Evolutionary conservation across 208 protist genomes (phyloP), one percentile per base, ranked within the genome.

Genomic region (Crithidia bombi): DNA sequence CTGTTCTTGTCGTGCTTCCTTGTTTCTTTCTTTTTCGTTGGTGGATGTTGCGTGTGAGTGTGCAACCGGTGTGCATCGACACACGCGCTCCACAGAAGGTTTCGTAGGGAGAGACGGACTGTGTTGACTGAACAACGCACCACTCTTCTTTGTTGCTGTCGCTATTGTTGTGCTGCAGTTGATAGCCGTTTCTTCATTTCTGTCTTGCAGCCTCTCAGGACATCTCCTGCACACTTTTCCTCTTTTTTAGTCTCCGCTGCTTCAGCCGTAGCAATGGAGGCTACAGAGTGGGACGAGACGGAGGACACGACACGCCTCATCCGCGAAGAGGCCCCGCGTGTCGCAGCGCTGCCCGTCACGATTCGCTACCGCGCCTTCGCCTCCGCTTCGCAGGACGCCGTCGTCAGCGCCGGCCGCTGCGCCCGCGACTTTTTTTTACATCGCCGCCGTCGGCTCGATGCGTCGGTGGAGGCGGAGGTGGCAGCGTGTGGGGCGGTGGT

Each of bases 311-410:
- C 52, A 1, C 56, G 67, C 56, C 65, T 54, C 39, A 21, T 80
- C 14, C 47, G 57, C 38, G 75, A 75, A 54, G 75, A 80, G 35
- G 25, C 15, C 33, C 62, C 75, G 30, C 75, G 75, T 25, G 75
- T 80, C 14, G 19, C 68, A 14, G 56, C 44, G 3, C 57, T 80
- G 33, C 75, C 75, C 7, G 69, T 69, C 15, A 65, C 46, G 30
- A 57, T 80, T 28, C 75, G 75, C 28, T 80, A 72, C 21, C 75
- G 75, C 46, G 35, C 64, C 17, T 80, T 80, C 65, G 54, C 57
- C 35, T 57, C 49, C 3, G 59, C 75, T 10, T 15, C 68, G 56
- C 68, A 68, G 26, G 56, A 67, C 50, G 64, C 43, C 15, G 44
- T 23, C 46, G 63, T 80, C 21, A 67, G 68, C 14, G 63, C 64